Percentiles rank a stretch among this genome's conserved stretches.
Evolutionary conservation across 768 basidiomycete genomes (phyloP).

Genomic region (Sutorius australiensis): DNA sequence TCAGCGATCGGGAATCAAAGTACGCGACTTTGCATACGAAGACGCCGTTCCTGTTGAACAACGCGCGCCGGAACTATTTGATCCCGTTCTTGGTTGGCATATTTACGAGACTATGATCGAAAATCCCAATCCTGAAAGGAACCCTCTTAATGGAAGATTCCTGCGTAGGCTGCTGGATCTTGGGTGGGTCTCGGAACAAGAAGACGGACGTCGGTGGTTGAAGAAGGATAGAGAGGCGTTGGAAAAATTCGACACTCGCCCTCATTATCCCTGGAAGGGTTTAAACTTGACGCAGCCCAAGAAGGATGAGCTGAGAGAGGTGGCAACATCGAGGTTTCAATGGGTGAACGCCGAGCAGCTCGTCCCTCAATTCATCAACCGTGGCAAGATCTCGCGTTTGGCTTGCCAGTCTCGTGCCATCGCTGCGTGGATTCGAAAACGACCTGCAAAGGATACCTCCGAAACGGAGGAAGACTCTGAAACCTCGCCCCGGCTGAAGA

Average conservation of each 20-base stretch:
- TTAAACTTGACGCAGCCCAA: slow-evolving; percentile 22
- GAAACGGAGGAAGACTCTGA: slow-evolving; percentile 6
- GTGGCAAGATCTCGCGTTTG: slow-evolving; percentile 17
- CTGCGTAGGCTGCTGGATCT: slow-evolving; percentile 30
- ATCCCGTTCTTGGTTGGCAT: slow-evolving; percentile 30
- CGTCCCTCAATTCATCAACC: slow-evolving; percentile 21
- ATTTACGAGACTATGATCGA: slow-evolving; percentile 27
- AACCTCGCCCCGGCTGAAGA: slow-evolving; percentile 24
- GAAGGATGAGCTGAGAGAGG: slow-evolving; percentile 25
- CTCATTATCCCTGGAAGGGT: slow-evolving; percentile 28
- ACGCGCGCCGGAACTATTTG: slow-evolving; percentile 27
- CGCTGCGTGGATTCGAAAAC: slow-evolving; percentile 21
- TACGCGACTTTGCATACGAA: slow-evolving; percentile 33
- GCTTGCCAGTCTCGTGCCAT: slow-evolving; percentile 9
- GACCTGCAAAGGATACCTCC: slow-evolving; percentile 11
- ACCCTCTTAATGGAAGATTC: slow-evolving; percentile 19
- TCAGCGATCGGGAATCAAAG: slow-evolving; percentile 27
- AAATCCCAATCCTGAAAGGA: slow-evolving; percentile 17
- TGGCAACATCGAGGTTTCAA: slow-evolving; percentile 27
- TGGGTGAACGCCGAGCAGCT: slow-evolving; percentile 32
- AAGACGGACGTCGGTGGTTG: slow-evolving; percentile 24
- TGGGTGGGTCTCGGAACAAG: slow-evolving; percentile 25
- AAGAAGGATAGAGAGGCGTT: slow-evolving; percentile 25
- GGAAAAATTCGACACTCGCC: slow-evolving; percentile 21
- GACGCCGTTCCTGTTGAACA: slow-evolving; percentile 9